phyloP scores from a whole-genome alignment of 306 rosid genomes.

The Arachis hypogaea region DNA sequence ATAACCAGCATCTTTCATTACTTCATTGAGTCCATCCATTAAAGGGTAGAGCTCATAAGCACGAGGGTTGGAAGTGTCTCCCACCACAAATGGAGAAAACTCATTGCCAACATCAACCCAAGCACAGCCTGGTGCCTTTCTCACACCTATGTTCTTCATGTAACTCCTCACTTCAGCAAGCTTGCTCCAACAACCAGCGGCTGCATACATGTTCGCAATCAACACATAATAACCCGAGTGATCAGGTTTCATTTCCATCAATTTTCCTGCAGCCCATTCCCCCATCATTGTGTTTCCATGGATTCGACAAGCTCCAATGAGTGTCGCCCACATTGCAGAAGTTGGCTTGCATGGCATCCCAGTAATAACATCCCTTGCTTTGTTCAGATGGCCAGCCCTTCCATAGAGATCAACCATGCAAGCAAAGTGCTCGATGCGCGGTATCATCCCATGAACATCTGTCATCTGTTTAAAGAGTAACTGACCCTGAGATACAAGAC shows the following conservation, averaged over 20 bases:
- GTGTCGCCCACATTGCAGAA: constrained; percentile 92
- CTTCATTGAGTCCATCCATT: constrained; percentile 68
- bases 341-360: constrained; percentile 85
- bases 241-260: constrained; percentile 72
- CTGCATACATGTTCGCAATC: constrained; percentile 93
- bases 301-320: constrained; percentile 77
- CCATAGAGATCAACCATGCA: constrained; percentile 91
- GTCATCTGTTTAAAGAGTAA: constrained; percentile 62
- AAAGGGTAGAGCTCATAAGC: constrained; percentile 51
- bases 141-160: constrained; percentile 82
- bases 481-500: constrained; percentile 68
- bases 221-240: constrained; percentile 83
- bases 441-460: constrained; percentile 55
- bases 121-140: constrained; percentile 77
- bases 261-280: constrained; percentile 89
- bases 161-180: constrained; percentile 73
- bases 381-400: constrained; percentile 78
- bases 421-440: constrained; percentile 71
- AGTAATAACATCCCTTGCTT: constrained; percentile 64
- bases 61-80: constrained; percentile 65
- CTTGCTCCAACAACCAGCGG: constrained; percentile 75
- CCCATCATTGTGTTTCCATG: constrained; percentile 68
- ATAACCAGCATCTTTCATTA: constrained; percentile 63
- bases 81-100: constrained; percentile 64
- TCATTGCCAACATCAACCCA: constrained; percentile 73